phyloP scores from a whole-genome alignment of 768 basidiomycete genomes.

The Glaciozyma antarctica region DNA sequence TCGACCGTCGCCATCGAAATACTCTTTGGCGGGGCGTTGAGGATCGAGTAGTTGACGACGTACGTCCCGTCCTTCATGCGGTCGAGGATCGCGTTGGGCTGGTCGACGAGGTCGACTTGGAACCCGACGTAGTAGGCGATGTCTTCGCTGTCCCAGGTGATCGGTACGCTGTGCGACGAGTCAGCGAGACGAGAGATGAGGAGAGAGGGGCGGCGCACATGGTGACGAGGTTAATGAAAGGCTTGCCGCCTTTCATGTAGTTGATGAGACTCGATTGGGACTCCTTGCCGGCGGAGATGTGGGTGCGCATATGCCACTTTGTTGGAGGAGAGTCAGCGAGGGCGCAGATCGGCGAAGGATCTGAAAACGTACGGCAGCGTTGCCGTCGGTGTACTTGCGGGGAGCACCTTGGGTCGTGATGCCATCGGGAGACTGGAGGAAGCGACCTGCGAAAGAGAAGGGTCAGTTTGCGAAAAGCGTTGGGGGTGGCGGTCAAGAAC shows the following conservation, averaged over 20 bases:
- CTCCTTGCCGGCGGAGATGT: conserved; percentile 67
- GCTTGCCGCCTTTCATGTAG: conserved; percentile 69
- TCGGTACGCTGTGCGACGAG: conserved; percentile 57
- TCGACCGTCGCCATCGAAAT: conserved; percentile 27
- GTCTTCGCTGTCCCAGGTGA: conserved; percentile 64
- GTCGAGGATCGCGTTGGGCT: conserved; percentile 72
- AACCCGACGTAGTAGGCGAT: conserved; percentile 86
- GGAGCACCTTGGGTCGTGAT: conserved; percentile 45
- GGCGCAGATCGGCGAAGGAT: background rate
- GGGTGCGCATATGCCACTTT: conserved; percentile 52
- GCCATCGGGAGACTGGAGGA: conserved; percentile 69
- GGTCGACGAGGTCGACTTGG: conserved; percentile 86
- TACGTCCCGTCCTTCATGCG: conserved; percentile 57
- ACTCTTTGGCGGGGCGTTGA: conserved; percentile 10
- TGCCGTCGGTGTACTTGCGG: conserved; percentile 55
- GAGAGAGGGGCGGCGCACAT: conserved; percentile 39
- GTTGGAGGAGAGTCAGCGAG: background rate
- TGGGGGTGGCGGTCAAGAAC: background rate
- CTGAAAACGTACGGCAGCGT: conserved; percentile 44
- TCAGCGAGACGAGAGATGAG: background rate
- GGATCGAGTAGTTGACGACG: conserved; percentile 45
- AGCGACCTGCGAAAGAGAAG: conserved; percentile 43
- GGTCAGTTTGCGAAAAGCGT: background rate
- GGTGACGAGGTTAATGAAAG: conserved; percentile 79
- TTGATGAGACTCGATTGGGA: conserved; percentile 80